Evolutionary conservation across 495 filamentous ascomycete genomes (phyloP).

Genomic region (Cercophora newfieldiana): DNA sequence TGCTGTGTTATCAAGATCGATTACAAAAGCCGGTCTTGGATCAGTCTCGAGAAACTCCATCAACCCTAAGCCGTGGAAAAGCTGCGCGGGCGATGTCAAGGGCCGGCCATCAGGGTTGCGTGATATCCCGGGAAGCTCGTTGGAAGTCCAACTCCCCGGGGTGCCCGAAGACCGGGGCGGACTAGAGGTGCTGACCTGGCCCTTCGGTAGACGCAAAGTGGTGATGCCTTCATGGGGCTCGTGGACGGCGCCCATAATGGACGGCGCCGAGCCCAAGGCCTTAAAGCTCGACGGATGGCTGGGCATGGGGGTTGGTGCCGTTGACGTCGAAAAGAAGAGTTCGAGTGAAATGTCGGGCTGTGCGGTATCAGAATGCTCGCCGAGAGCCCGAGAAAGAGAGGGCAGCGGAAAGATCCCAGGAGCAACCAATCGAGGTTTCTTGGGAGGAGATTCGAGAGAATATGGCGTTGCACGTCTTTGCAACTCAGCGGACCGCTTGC

Average conservation of each 20-base stretch:
- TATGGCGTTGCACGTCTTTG: neutral
- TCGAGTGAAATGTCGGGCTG: slow-evolving; percentile 41
- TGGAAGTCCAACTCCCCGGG: slow-evolving; percentile 47
- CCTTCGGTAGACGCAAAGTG: slow-evolving; percentile 63
- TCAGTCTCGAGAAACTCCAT: slow-evolving; percentile 68
- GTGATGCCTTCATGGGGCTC: slow-evolving; percentile 57
- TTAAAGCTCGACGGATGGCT: slow-evolving; percentile 53
- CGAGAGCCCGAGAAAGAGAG: slow-evolving; percentile 23
- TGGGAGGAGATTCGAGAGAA: slow-evolving; percentile 24
- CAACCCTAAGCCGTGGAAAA: slow-evolving; percentile 59
- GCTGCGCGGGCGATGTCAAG: slow-evolving; percentile 41
- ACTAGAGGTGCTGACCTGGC: slow-evolving; percentile 51
- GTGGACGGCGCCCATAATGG: slow-evolving; percentile 58
- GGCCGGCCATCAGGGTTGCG: slow-evolving; percentile 47
- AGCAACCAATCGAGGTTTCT: slow-evolving; percentile 27
- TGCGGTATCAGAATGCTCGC: slow-evolving; percentile 28
- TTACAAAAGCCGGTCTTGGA: slow-evolving; percentile 65
- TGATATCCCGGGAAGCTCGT: slow-evolving; percentile 37
- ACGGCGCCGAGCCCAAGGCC: slow-evolving; percentile 47
- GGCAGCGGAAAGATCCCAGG: slow-evolving; percentile 32
- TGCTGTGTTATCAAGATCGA: slow-evolving; percentile 58
- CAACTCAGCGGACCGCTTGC: neutral
- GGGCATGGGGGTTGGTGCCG: slow-evolving; percentile 46
- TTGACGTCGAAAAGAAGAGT: slow-evolving; percentile 55
- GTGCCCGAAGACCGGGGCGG: slow-evolving; percentile 51